Base-by-base conservation (phyloP, 257 asterid species). In the Solanum sparsipilum region DNA sequence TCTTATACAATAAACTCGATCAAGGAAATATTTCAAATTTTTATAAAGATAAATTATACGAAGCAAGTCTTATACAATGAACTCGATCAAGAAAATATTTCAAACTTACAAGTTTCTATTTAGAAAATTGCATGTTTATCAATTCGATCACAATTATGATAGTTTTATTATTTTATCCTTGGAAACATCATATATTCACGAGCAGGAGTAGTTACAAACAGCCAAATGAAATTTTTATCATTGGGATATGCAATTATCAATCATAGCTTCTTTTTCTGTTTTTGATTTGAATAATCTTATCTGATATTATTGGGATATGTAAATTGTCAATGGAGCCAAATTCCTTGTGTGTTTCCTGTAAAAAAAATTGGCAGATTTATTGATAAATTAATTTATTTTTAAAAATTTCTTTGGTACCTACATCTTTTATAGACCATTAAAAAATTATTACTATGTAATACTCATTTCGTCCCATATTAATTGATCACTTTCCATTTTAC, bases 51-150 rank as follows among this genome's bases (percentile, higher is more conserved):
- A 46, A 46, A 46, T 46, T 46, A 13, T 2, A 46, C 0, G 2
- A 46, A 46, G 60, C 60, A 48, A 48, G 3, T 48, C 0, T 15
- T 48, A 15, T 48, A 15, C 60, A 5, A 48, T 1, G 0, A 48
- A 48, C 0, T 15, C 7, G 1, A 13, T 15, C 5, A 48, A 48
- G 1, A 5, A 0, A 15, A 15, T 48, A 48, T 13, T 5, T 48
- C 3, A 15, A 15, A 15, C 1, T 52, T 52, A 5, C 0, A 6
- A 52, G 1, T 0, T 52, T 6, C 0, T 18, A 6, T 18, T 16
- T 6, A 0, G 0, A 52, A 16, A 16, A 58, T 0, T 5, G 0
- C 7, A 1, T 65, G 0, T 13, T 65, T 0, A 23, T 2, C 4
- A 25, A n/a, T 7, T 46, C 58, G 20, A 46, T 46, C 3, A 25